Evolutionary conservation across 495 filamentous ascomycete species (phyloP).

Genomic region (Aspergillus funiculosus): DNA sequence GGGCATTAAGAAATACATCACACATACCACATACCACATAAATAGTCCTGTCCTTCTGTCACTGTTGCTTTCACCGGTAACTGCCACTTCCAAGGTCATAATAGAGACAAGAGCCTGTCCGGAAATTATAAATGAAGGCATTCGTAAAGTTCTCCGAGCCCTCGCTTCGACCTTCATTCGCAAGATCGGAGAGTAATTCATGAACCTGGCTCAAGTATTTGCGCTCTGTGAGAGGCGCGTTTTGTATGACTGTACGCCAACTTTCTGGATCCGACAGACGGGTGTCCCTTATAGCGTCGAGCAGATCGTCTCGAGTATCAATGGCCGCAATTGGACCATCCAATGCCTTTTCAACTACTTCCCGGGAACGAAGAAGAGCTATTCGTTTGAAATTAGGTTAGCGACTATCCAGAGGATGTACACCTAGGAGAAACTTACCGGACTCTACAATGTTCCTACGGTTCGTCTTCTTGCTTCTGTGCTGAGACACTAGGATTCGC

Average conservation of each 20-base stretch:
- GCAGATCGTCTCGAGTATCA: conserved; percentile 79
- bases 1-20: conserved; percentile 9
- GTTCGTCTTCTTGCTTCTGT: conserved; percentile 85
- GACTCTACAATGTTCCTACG: conserved; percentile 78
- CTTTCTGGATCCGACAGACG: conserved; percentile 74
- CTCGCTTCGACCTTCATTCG: conserved; percentile 43
- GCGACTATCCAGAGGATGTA: conserved; percentile 3
- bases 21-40: conserved; percentile 15
- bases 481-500: conserved; percentile 71
- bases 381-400: conserved; percentile 2
- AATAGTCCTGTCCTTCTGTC: background rate
- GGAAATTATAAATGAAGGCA: conserved; percentile 77
- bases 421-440: conserved; percentile 43
- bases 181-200: conserved; percentile 61
- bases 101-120: conserved; percentile 67
- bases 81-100: conserved; percentile 56
- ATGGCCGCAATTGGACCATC: conserved; percentile 80
- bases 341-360: conserved; percentile 58
- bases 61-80: conserved; percentile 22
- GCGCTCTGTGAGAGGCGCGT: conserved; percentile 67
- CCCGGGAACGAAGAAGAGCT: conserved; percentile 58
- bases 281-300: conserved; percentile 72
- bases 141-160: conserved; percentile 51
- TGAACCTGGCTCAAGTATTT: conserved; percentile 85
- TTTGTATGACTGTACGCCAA: conserved; percentile 79